Percentiles rank a stretch among this genome's conserved stretches.
These are phyloP conservation scores for Setaria italica DNA, from an alignment of 202 grass and related monocot genomes.

Conservation along the genomic window DNA sequence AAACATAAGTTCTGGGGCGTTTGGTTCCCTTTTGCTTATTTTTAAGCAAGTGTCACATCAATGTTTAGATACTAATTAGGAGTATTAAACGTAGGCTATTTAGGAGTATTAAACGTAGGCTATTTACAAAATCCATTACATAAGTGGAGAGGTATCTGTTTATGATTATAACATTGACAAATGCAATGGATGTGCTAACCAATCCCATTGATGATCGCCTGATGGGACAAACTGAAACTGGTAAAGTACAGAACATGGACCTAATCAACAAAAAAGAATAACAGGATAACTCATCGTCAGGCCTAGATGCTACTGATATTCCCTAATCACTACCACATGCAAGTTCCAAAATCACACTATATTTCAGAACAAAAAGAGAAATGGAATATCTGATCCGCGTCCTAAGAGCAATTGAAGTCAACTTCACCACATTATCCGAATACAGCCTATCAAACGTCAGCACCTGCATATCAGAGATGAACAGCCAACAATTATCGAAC, in stretches of 20 bases:
- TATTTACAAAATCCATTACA: no score
- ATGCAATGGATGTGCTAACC: neutral
- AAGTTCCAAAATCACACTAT: neutral
- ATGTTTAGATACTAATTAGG: no score
- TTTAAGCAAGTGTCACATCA: no score
- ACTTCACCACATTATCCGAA: constrained; percentile 14
- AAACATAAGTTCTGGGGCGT: no score
- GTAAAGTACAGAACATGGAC: neutral
- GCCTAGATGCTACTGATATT: neutral
- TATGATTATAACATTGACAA: neutral
- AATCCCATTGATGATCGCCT: neutral
- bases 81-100: no score
- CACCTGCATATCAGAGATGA: neutral
- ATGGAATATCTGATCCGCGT: neutral
- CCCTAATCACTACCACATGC: neutral
- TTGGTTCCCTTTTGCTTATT: no score
- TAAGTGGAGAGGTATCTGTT: no score
- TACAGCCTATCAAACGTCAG: neutral
- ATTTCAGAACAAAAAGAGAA: neutral
- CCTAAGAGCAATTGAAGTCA: neutral
- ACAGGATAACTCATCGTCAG: neutral
- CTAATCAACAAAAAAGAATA: neutral
- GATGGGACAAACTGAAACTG: neutral
- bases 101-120: no score
- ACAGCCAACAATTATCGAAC: neutral